Conservation (phyloP, 1,284 basidiomycete genomes). For the Irpex sp. region DNA sequence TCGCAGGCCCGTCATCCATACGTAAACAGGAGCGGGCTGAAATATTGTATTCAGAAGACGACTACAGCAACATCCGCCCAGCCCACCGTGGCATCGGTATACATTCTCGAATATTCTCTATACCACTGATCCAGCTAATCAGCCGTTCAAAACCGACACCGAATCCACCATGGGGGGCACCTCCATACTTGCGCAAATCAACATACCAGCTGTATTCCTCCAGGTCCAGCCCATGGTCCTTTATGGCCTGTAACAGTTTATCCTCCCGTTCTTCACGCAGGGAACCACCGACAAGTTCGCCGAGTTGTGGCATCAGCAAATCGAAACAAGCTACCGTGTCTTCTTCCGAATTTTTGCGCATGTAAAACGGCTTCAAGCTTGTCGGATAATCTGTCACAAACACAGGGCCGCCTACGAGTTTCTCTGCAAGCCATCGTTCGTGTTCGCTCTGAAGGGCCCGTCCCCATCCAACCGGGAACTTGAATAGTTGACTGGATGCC, state of each 20-base stretch:
- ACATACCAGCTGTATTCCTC: conserved; percentile 82
- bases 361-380: conserved; percentile 91
- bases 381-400: conserved; percentile 93
- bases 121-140: conserved; percentile 79
- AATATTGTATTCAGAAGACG: background rate
- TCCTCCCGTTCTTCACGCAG: conserved; percentile 82
- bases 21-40: background rate
- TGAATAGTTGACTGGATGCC: conserved; percentile 37
- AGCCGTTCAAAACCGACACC: conserved; percentile 91
- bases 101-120: conserved; percentile 86
- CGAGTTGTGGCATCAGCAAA: conserved; percentile 83
- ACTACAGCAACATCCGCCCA: conserved; percentile 67
- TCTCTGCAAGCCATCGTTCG: conserved; percentile 84
- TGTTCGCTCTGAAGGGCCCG: conserved; percentile 82
- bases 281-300: conserved; percentile 92
- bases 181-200: conserved; percentile 77
- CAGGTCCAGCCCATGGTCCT: conserved; percentile 42
- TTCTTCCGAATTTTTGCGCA: conserved; percentile 64
- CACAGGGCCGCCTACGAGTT: conserved; percentile 67
- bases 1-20: background rate
- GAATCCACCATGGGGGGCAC: conserved; percentile 89
- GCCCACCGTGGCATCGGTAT: conserved; percentile 89
- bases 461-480: conserved; percentile 68
- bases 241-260: conserved; percentile 52
- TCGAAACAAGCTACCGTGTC: conserved; percentile 92